A percentile compares a stretch with the other conserved stretches of the same genome.
Conservation (phyloP, 345 rosid species). For the Syzygium grande region DNA sequence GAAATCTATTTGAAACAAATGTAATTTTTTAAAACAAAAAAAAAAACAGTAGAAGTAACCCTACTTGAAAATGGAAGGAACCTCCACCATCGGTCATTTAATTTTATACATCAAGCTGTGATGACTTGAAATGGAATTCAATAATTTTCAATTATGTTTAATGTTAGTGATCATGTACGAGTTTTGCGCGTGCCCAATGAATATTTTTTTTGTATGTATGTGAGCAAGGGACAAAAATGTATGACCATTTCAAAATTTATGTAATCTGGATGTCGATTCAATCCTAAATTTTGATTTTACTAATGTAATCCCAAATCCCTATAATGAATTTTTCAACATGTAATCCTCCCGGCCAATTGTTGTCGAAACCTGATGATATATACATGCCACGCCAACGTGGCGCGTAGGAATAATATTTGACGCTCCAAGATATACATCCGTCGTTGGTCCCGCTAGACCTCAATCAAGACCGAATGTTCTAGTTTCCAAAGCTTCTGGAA, state of each 20-base stretch:
- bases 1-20: background rate
- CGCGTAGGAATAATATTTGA: no score
- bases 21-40: background rate
- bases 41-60: background rate
- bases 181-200: fast-evolving
- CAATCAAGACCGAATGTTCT: background rate
- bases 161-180: background rate
- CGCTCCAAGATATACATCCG: no score
- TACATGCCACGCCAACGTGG: no score
- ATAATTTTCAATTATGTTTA: background rate
- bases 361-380: no score
- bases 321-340: no score
- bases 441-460: no score
- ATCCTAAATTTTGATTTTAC: no score
- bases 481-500: background rate
- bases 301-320: no score
- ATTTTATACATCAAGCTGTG: background rate
- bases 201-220: background rate
- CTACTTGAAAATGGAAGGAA: background rate
- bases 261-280: no score
- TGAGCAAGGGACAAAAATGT: background rate
- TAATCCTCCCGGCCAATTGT: no score
- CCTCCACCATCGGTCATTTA: background rate
- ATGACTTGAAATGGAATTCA: background rate
- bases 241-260: no score